Base-by-base conservation (phyloP, 768 basidiomycete genomes). In the Naematelia aurantialba region DNA sequence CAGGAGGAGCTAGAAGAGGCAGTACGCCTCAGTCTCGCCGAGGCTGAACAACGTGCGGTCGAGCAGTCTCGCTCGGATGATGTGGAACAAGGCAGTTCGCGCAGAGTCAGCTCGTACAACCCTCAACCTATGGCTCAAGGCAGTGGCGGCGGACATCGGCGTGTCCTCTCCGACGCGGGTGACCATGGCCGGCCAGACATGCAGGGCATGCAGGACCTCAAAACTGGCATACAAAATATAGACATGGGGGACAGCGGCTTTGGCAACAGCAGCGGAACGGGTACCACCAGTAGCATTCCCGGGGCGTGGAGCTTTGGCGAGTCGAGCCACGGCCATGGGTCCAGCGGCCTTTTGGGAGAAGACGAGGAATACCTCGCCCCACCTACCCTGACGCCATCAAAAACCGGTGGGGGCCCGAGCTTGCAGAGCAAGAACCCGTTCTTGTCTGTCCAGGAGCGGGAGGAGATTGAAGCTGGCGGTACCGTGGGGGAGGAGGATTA, bases 401-500 rank as follows among this genome's bases (percentile, higher is more conserved):
- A 60, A 51, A 69, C 66, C 5, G 68, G 66, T 3, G 55, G 8
- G 17, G 34, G 34, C 8, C 8, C 34, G 34, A 39, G 34, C 17
- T 34, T 74, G 17, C 63, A 69, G 49, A 71, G 69, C 52, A 69
- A 71, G n/a, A 74, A 74, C 29, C 72, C 72, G 0, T 74, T 74
- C 62, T 45, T 74, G 25, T 71, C 69, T 1, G 47, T 63, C n/a
- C 24, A 22, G 1, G 72, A 74, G 27, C 51, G 60, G 26, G 62
- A 61, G 45, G 52, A 61, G 45, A 22, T 59, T 11, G 52, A 59
- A 52, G 55, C 59, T 5, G 55, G 45, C n/a, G 53, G 47, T 19
- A n/a, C n/a, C n/a, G n/a, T n/a, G n/a, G 34, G 26, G 26, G 47
- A 47, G 26, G 4, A 17, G 34, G 14, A 19, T 17, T n/a, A 39